phyloP scores from a whole-genome alignment of 805 yeast species.

The Starmera caribaea region DNA sequence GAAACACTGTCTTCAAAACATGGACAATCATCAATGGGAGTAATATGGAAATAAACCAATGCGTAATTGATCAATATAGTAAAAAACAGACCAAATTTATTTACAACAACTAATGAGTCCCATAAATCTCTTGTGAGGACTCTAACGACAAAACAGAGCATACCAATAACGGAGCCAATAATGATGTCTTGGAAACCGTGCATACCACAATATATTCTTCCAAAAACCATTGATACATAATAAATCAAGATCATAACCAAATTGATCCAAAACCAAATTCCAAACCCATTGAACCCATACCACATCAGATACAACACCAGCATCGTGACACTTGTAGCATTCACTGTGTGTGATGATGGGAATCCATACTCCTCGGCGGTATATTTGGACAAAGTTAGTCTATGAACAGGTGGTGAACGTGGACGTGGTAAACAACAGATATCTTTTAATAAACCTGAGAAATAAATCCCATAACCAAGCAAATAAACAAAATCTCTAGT shows the following conservation, averaged over 20 bases:
- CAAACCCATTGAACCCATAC: conserved; percentile 1
- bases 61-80: conserved; percentile 32
- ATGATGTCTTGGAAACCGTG: conserved; percentile 80
- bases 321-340: conserved; percentile 76
- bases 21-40: conserved; percentile 90
- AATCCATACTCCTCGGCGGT: conserved; percentile 93
- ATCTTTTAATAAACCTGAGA: conserved; percentile 74
- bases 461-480: conserved; percentile 44
- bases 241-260: conserved; percentile 28
- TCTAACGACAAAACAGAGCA: conserved; percentile 39
- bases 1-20: conserved; percentile 95
- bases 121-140: conserved; percentile 27
- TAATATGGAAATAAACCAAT: conserved; percentile 61
- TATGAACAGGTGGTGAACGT: conserved; percentile 77
- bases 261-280: conserved; percentile 2
- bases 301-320: conserved; percentile 26
- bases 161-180: conserved; percentile 60
- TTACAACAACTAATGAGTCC: conserved; percentile 33
- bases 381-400: conserved; percentile 85
- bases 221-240: conserved; percentile 57
- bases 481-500: conserved; percentile 68
- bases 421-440: conserved; percentile 89
- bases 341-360: conserved; percentile 91
- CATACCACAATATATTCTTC: conserved; percentile 94
- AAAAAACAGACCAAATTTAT: conserved; percentile 23